phyloP scores from a whole-genome alignment of 108 stramenopile species.

The Ochromonas danica region DNA sequence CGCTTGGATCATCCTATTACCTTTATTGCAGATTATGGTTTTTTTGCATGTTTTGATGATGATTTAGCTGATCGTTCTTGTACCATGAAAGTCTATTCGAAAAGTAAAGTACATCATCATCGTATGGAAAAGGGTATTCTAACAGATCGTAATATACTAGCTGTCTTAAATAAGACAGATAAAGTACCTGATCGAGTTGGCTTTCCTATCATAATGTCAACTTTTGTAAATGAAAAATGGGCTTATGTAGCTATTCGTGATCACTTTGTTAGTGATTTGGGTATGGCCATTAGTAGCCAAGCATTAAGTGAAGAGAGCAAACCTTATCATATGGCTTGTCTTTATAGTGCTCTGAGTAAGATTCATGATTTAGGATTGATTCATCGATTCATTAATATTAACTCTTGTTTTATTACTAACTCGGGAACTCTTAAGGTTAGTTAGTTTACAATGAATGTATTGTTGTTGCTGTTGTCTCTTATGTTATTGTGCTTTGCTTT shows the following conservation, averaged over 20 bases:
- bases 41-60: not conserved
- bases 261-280: constrained; percentile 19
- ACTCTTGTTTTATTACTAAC: not conserved
- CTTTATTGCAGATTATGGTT: not conserved
- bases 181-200: not conserved
- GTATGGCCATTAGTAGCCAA: not conserved
- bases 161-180: not conserved
- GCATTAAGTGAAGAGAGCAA: constrained; percentile 2
- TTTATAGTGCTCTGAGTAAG: not conserved
- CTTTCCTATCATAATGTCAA: not conserved
- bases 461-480: no score
- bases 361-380: constrained; percentile 30
- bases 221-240: constrained; percentile 15
- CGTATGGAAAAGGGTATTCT: constrained; percentile 8
- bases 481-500: no score
- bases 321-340: constrained; percentile 1
- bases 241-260: not conserved
- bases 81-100: constrained; percentile 11
- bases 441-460: no score
- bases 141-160: not conserved
- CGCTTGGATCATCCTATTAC: not conserved
- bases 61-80: not conserved
- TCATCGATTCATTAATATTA: constrained; percentile 29
- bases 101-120: not conserved
- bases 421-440: not conserved